These are phyloP conservation scores for Wickerhamiella domercqiae DNA, from an alignment of 805 yeast species.

Conservation along the genomic window DNA sequence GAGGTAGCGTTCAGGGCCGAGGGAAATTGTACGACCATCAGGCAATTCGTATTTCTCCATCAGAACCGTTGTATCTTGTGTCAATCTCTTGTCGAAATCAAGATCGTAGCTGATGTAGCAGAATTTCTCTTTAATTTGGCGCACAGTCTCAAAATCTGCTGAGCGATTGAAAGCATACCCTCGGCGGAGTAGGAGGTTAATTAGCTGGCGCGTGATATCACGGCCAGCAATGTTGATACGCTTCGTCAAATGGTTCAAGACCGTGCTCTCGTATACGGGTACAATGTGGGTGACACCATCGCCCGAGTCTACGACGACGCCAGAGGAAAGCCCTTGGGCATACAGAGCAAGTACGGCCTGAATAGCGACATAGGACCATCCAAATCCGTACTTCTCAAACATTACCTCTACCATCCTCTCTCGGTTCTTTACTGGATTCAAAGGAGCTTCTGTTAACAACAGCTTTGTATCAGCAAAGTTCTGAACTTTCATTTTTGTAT, in stretches of 20 bases:
- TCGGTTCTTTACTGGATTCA: constrained; percentile 86
- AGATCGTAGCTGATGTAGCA: constrained; percentile 93
- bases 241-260: constrained; percentile 82
- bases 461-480: constrained; percentile 64
- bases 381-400: constrained; percentile 82
- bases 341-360: constrained; percentile 97
- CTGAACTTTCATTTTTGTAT: constrained; percentile 62
- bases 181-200: constrained; percentile 77
- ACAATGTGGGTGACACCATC: constrained; percentile 98
- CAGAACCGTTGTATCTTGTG: constrained; percentile 88
- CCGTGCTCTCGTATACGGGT: constrained; percentile 94
- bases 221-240: constrained; percentile 96
- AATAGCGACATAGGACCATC: constrained; percentile 88
- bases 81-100: constrained; percentile 70
- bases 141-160: constrained; percentile 96
- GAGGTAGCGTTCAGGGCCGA: constrained; percentile 90
- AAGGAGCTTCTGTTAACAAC: constrained; percentile 90
- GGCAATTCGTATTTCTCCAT: constrained; percentile 89
- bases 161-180: constrained; percentile 98
- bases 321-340: constrained; percentile 92
- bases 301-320: constrained; percentile 97
- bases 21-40: constrained; percentile 86
- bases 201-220: constrained; percentile 92
- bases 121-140: constrained; percentile 91
- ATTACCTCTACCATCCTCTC: constrained; percentile 83